Percentiles rank a stretch among this genome's conserved stretches.
Evolutionary conservation across 192 early-diverging fungal species (phyloP).

Genomic region (Mortierella antarctica): DNA sequence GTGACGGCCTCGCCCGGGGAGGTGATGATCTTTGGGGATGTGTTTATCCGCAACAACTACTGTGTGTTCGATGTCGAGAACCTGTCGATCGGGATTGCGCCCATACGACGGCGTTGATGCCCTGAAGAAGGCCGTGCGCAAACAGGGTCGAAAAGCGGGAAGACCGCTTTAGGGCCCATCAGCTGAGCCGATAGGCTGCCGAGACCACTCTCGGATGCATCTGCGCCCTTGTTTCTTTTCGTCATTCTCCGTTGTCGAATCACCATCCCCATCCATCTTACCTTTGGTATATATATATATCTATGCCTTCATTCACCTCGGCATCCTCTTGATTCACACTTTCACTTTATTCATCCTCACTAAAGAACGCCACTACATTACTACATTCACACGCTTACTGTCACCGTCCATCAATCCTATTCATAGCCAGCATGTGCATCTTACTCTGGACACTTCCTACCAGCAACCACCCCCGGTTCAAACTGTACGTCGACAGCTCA

Average conservation of each 20-base stretch:
- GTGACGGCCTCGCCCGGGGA: conserved; percentile 48
- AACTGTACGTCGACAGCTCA: conserved; percentile 12
- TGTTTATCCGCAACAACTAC: conserved; percentile 63
- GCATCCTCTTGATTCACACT: not conserved
- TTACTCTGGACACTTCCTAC: conserved; percentile 47
- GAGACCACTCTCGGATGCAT: too few species aligned
- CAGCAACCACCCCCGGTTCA: conserved; percentile 51
- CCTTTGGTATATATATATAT: too few species aligned
- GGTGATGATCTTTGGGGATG: conserved; percentile 59
- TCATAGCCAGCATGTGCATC: conserved; percentile 35
- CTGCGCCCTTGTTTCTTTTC: too few species aligned
- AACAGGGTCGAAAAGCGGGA: too few species aligned
- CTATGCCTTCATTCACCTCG: not conserved
- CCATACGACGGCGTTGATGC: conserved; percentile 2
- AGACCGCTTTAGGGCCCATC: too few species aligned
- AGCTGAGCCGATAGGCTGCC: too few species aligned
- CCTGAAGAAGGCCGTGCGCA: too few species aligned
- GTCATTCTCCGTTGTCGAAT: not conserved
- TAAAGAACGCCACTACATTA: not conserved
- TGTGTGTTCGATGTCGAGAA: conserved; percentile 57
- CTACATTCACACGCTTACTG: not conserved
- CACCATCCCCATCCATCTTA: not conserved
- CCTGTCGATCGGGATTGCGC: conserved; percentile 38
- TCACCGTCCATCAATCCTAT: not conserved
- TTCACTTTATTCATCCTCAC: not conserved